Evolutionary conservation across 177 flowering plant genomes (phyloP), one percentile per base, ranked within the genome.

Genomic region (Telopea speciosissima): DNA sequence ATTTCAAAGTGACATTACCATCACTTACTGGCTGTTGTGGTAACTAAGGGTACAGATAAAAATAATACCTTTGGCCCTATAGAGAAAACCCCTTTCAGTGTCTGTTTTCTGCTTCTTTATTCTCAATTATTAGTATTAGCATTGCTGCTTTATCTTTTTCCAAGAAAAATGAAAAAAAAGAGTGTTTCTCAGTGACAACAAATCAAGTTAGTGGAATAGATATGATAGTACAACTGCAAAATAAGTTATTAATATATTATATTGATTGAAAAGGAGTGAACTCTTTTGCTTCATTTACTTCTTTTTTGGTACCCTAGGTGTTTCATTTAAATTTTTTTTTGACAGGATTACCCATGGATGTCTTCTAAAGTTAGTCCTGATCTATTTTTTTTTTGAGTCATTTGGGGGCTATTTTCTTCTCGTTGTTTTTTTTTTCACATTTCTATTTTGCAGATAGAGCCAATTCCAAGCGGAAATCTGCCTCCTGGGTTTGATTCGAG

Each of bases 401-500:
- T 33, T 66, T 68, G 68, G 64, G 75, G 72, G 56, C 1, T 60
- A 45, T 24, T 65, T 56, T 79, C 65, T 66, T 60, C 8, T 28
- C 4, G 71, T 72, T 73, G 62, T 67, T 31, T 76, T 72, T 66
- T 54, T 66, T 78, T 78, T 73, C 33, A 65, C 74, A 21, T 80
- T 84, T 83, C 75, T 61, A 71, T 84, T 88, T 89, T 91, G 96
- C 97, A 96, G 99, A 86, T 96, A 67, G 98, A 96, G 85, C 95
- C 98, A 64, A 85, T 93, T 67, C 92, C 97, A 80, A 91, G 99
- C 83, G 99, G 98, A 84, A 93, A 96, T 83, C 86, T 96, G 86
- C 99, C 99, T 87, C 97, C 98, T 85, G 99, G 99, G 77, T 96
- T 96, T 88, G 99, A 96, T 86, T 90, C 98, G 73, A 91, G 88